Conservation (phyloP, 345 rosid species). For the Durio zibethinus region DNA sequence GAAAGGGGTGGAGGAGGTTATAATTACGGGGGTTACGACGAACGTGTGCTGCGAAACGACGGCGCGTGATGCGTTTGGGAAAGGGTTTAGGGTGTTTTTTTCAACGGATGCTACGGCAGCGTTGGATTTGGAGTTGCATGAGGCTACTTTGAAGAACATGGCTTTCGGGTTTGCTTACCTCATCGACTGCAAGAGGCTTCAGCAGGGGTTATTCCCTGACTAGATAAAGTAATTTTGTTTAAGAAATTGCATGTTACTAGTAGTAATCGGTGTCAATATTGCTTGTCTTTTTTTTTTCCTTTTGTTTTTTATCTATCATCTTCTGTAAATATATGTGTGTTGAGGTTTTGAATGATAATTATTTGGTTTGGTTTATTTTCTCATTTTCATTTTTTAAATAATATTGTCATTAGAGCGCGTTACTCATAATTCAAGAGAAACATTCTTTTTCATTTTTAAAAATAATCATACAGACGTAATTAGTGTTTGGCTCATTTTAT, state of each 20-base stretch:
- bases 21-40: constrained; percentile 71
- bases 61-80: constrained; percentile 73
- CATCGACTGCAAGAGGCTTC: constrained; percentile 47
- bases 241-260: not conserved
- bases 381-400: too few species aligned
- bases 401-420: too few species aligned
- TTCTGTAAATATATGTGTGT: too few species aligned
- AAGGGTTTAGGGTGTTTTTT: constrained; percentile 72
- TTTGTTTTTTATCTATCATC: too few species aligned
- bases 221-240: not conserved
- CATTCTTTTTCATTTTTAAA: too few species aligned
- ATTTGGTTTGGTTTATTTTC: too few species aligned
- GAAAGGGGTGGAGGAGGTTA: constrained; percentile 70
- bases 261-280: too few species aligned
- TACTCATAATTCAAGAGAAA: too few species aligned
- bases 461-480: too few species aligned
- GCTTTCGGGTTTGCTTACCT: constrained; percentile 73
- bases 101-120: constrained; percentile 78
- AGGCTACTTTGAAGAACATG: constrained; percentile 59
- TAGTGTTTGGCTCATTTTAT: too few species aligned
- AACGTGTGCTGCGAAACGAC: constrained; percentile 85
- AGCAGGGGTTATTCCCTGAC: not conserved
- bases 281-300: not conserved
- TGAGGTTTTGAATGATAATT: too few species aligned
- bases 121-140: constrained; percentile 50